Conservation (phyloP, 192 early-diverging fungal genomes). For the Pilaira anomala region DNA sequence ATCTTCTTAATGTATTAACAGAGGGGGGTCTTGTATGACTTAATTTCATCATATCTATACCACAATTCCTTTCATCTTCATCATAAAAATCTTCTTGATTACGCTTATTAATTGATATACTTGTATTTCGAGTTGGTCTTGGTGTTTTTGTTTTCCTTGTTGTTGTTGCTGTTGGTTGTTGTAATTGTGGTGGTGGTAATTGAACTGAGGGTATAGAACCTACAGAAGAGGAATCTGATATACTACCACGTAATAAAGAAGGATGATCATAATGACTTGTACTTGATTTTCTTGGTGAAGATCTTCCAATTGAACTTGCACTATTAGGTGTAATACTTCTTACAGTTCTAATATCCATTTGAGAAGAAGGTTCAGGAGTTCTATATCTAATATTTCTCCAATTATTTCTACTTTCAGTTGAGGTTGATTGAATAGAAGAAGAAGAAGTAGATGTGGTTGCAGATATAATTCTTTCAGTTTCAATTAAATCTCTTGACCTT, state of each 20-base stretch:
- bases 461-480: constrained; percentile 21
- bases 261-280: constrained; percentile 3
- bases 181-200: too few species aligned
- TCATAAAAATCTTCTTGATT: constrained; percentile 11
- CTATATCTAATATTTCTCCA: constrained; percentile 23
- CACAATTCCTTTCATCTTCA: constrained; percentile 13
- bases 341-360: background rate
- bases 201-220: background rate
- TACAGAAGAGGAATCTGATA: constrained; percentile 24
- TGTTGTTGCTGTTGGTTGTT: background rate
- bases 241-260: constrained; percentile 11
- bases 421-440: background rate
- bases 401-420: background rate
- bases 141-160: background rate
- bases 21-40: constrained; percentile 29
- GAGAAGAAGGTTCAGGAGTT: constrained; percentile 9
- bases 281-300: constrained; percentile 9
- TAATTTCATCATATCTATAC: constrained; percentile 1
- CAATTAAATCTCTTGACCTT: constrained; percentile 20
- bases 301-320: background rate
- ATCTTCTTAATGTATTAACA: constrained; percentile 25
- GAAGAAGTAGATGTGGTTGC: background rate
- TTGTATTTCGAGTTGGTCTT: background rate
- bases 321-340: constrained; percentile 18
- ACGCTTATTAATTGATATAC: background rate